Percentiles rank a stretch among this genome's conserved stretches.
Evolutionary conservation across 148 eudicot genomes (phyloP).

Genomic region (Bassia scoparia): DNA sequence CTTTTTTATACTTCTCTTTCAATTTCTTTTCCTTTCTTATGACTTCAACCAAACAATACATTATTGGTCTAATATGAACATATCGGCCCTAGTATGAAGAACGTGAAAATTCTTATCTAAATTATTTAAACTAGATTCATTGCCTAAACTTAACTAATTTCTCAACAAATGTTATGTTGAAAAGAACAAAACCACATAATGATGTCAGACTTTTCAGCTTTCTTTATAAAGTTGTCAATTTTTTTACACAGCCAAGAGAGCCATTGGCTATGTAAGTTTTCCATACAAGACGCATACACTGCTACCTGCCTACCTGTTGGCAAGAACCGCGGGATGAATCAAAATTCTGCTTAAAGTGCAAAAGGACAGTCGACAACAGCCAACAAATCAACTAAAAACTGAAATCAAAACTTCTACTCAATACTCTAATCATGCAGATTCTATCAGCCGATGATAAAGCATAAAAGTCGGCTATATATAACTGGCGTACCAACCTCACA

Average conservation of each 20-base stretch:
- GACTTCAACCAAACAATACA: too few species aligned
- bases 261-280: too few species aligned
- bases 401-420: background rate
- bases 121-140: background rate
- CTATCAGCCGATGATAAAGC: background rate
- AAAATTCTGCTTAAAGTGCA: background rate
- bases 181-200: background rate
- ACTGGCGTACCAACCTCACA: constrained; percentile 56
- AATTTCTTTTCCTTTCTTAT: too few species aligned
- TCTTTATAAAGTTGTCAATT: background rate
- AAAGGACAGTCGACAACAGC: background rate
- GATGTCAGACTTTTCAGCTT: background rate
- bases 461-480: background rate
- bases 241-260: background rate
- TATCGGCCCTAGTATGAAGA: too few species aligned
- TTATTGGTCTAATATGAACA: too few species aligned
- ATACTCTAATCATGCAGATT: background rate
- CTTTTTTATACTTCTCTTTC: too few species aligned
- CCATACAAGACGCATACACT: too few species aligned
- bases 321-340: too few species aligned
- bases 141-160: background rate
- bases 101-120: too few species aligned
- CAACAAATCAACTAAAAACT: background rate
- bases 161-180: background rate
- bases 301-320: too few species aligned